These are phyloP conservation scores for Letharia columbiana DNA, from an alignment of 495 filamentous ascomycete species.

Conservation along the genomic window DNA sequence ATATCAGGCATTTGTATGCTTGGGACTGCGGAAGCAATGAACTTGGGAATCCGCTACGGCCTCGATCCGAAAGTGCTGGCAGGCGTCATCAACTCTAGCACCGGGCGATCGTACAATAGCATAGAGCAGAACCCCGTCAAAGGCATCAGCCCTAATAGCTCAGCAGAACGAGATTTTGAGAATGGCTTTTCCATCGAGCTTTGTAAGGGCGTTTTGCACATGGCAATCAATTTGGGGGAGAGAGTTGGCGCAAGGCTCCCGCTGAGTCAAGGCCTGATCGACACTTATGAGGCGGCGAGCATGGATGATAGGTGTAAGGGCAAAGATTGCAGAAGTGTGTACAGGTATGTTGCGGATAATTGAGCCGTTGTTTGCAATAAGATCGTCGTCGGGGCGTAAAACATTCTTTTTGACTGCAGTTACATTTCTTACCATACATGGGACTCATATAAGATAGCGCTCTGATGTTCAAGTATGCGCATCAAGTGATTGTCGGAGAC, in stretches of 20 bases:
- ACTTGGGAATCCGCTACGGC: neutral
- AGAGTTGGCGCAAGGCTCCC: slow-evolving; percentile 7
- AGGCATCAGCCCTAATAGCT: neutral
- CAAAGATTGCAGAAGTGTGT: neutral
- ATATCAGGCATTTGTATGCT: neutral
- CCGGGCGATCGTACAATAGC: neutral
- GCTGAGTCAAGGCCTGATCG: neutral
- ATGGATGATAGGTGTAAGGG: slow-evolving; percentile 3
- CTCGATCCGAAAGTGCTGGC: neutral
- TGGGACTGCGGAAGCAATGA: slow-evolving; percentile 3
- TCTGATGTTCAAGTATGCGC: neutral
- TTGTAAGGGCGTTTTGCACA: slow-evolving; percentile 8
- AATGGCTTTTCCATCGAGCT: slow-evolving; percentile 8
- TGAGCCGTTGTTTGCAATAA: neutral
- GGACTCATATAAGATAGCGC: neutral
- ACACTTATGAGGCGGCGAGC: neutral
- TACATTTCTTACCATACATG: no score
- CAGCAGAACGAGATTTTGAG: neutral
- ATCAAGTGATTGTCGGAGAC: neutral
- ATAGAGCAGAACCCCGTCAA: slow-evolving; percentile 1
- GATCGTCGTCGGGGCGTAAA: no score
- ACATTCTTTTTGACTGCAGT: no score
- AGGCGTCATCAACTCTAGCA: slow-evolving; percentile 3
- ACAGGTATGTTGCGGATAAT: neutral
- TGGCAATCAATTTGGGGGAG: slow-evolving; percentile 20